phyloP scores from a whole-genome alignment of 1,284 basidiomycete genomes.

The Phellopilus nigrolimitatus region DNA sequence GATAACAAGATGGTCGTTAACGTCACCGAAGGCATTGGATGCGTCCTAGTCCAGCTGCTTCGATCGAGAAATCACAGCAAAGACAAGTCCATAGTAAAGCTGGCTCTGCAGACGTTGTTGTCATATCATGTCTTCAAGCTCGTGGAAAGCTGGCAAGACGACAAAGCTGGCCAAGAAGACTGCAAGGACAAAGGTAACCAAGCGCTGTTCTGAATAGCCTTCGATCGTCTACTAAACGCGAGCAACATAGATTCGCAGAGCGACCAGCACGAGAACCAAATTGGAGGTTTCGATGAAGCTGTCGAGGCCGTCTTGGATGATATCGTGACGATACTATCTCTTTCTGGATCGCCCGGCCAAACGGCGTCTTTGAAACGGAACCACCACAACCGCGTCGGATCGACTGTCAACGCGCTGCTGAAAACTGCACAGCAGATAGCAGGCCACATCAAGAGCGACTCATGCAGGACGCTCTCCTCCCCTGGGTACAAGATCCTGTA shows the following conservation, averaged over 20 bases:
- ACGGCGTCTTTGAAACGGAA: slow-evolving; percentile 6
- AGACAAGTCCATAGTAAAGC: slow-evolving; percentile 10
- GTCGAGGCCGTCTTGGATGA: slow-evolving; percentile 7
- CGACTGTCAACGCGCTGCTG: slow-evolving; percentile 9
- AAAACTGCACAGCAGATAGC: slow-evolving; percentile 14
- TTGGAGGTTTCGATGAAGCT: not conserved
- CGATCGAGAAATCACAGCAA: slow-evolving; percentile 15
- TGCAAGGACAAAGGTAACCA: not conserved
- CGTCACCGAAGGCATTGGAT: slow-evolving; percentile 16
- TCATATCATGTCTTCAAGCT: slow-evolving; percentile 11
- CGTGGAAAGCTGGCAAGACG: slow-evolving; percentile 7
- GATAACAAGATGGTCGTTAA: slow-evolving; percentile 15
- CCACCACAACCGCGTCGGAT: slow-evolving; percentile 10
- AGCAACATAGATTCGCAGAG: not conserved
- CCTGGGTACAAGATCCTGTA: slow-evolving; percentile 14
- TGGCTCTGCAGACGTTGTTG: slow-evolving; percentile 7
- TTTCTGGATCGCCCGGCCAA: slow-evolving; percentile 13
- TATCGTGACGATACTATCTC: slow-evolving; percentile 15
- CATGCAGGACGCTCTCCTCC: not conserved
- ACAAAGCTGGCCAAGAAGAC: not conserved
- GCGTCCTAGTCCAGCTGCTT: slow-evolving; percentile 12
- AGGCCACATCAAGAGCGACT: slow-evolving; percentile 1
- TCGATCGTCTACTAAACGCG: not conserved
- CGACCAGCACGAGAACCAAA: not conserved
- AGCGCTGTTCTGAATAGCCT: not conserved